Conservation (phyloP, 2,329 filamentous ascomycete genomes). For the Penicillium brevicompactum region DNA sequence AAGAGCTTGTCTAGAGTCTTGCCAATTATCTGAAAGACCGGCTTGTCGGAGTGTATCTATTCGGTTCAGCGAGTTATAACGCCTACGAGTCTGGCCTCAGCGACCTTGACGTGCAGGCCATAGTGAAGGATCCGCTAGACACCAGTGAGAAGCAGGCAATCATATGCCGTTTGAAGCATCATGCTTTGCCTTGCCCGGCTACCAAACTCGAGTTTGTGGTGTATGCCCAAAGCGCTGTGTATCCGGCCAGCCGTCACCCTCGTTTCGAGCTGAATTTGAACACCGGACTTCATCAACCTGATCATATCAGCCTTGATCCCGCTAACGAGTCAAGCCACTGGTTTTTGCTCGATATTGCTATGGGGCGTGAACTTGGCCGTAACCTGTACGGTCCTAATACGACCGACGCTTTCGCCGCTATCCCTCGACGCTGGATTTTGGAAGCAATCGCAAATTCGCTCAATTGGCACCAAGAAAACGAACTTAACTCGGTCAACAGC, state of each 20-base stretch:
- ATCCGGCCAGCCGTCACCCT: too few relatives aligned
- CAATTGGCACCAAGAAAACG: slow-evolving; percentile 15
- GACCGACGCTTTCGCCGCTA: slow-evolving; percentile 13
- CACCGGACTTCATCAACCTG: too few relatives aligned
- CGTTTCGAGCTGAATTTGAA: too few relatives aligned
- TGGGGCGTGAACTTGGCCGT: slow-evolving; percentile 16
- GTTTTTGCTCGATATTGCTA: slow-evolving; percentile 18
- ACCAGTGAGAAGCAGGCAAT: neutral
- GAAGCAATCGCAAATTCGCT: slow-evolving; percentile 14
- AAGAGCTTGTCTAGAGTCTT: too few relatives aligned
- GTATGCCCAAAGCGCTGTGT: slow-evolving; percentile 11
- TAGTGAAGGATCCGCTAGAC: slow-evolving; percentile 11
- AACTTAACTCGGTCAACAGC: slow-evolving; percentile 15
- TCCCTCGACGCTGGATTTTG: slow-evolving; percentile 14
- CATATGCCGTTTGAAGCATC: slow-evolving; percentile 10
- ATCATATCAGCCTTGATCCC: slow-evolving; percentile 13
- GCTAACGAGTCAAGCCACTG: slow-evolving; percentile 15
- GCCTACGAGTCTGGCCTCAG: slow-evolving; percentile 14
- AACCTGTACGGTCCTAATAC: slow-evolving; percentile 11
- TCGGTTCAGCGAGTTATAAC: slow-evolving; percentile 14
- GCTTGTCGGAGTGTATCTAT: slow-evolving; percentile 13
- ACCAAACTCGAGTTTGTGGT: slow-evolving; percentile 16
- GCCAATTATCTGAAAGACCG: slow-evolving; percentile 5
- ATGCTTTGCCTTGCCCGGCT: slow-evolving; percentile 14
- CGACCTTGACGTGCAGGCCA: slow-evolving; percentile 3